Base-by-base conservation (phyloP, 1,139 yeast species). In the Geotrichum aggregatum region DNA sequence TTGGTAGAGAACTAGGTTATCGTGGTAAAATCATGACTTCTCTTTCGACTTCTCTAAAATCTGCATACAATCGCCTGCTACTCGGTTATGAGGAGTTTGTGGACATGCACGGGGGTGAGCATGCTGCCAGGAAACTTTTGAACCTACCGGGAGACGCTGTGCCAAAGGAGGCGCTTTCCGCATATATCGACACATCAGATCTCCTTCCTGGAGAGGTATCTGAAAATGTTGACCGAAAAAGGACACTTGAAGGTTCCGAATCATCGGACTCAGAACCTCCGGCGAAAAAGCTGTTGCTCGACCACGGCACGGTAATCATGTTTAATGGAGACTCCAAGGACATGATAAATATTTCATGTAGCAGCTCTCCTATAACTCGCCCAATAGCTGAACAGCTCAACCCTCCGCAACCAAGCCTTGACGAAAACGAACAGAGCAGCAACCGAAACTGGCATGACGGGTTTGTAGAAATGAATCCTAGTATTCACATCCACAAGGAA, bases 1-100 rank as follows among this genome's bases (percentile, higher is more conserved):
- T 73, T 19, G 92, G 92, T 13, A 72, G 89, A 50, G 95, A 85
- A 59, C 70, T 87, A 50, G 95, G 95, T 0, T 84, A 83, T 63
- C 76, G 80, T 33, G 88, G 86, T 2, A 76, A 80, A 58, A 78
- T 80, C 44, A 80, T 82, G 79, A 83, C 87, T 24, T 83, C 89
- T 21, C 69, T 84, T 50, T 82, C 89, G 18, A 80, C 88, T 6
- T 78, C 88, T 0, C 70, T 87, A 54, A 81, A 84, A 62, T 69
- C 79, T 1, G 79, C 86, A 1, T 72, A 73, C 52, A 65, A 61
- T 39, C 61, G 63, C 44, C 59, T 65, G 31, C 56, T 73, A 8
- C 55, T 56, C 19, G 75, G 76, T 1, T 73, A 67, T 53, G 73
- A 68, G 40, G 55, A 54, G 24, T 69, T 66, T 55, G 55, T 71